Evolutionary conservation across 371 early-diverging fungal species (phyloP), one percentile per base, ranked within the genome.

Genomic region (Mucor racemosus): DNA sequence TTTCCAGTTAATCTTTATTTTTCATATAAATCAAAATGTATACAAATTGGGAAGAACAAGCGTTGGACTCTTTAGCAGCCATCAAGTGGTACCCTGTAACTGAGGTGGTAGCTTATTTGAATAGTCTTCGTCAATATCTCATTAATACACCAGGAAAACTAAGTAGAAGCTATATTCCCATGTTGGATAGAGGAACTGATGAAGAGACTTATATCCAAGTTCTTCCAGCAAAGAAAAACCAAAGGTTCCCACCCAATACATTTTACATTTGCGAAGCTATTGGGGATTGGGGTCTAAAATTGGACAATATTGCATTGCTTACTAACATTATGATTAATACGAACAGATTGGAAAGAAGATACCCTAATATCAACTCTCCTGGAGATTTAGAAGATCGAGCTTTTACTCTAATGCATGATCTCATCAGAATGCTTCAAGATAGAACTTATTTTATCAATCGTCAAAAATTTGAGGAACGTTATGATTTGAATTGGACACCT

Each of bases 221-320:
- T 15, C n/a, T 61, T 4, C 67, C 67, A 17, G 62, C 61, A 5
- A 10, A 13, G 0, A 26, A 48, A 17, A 39, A 17, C 35, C 10
- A 40, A 33, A 53, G 70, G 5, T 69, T 69, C n/a, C 70, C 26
- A 26, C 70, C 8, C n/a, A n/a, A 4, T 7, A 55, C 1, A 31
- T n/a, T 4, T 17, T 69, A 57, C 46, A 15, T 69, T 0, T 65
- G 65, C 39, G 70, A 69, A 35, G 65, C 46, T 4, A 31, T 61
- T 7, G 65, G 65, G 4, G 41, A 62, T 1, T 69, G 60, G 65
- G 50, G 39, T 9, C 13, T 41, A 0, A 35, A 40, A 26, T 33
- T 60, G 13, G 65, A 64, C 17, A 21, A 19, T 14, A 53, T 69
- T 3, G 35, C 8, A 6, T 31, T 69, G n/a, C 33, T 34, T 1